phyloP scores from a whole-genome alignment of 306 rosid species.

The Glycine latifolia region DNA sequence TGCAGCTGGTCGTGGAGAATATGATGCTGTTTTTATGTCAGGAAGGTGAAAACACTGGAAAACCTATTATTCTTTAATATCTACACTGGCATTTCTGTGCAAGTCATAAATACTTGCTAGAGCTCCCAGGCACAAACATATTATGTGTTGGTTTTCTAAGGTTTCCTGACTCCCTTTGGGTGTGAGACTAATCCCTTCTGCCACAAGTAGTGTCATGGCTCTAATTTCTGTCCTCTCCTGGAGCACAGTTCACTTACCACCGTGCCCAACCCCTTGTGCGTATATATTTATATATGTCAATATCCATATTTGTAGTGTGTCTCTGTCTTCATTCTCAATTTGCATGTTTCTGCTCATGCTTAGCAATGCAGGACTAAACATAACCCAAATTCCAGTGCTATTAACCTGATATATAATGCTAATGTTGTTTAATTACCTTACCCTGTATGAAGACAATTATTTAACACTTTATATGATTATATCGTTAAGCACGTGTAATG shows the following conservation, averaged over 20 bases:
- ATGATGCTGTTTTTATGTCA: constrained; percentile 93
- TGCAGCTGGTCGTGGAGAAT: constrained; percentile 87
- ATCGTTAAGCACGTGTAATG: not conserved
- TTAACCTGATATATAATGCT: constrained; percentile 12
- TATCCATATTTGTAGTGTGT: not conserved
- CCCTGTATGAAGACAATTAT: not conserved
- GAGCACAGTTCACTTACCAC: constrained; percentile 1
- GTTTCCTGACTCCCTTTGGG: not conserved
- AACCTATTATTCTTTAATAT: constrained; percentile 32
- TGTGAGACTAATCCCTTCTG: constrained; percentile 7
- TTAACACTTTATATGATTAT: not conserved
- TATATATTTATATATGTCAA: not conserved
- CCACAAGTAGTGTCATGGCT: not conserved
- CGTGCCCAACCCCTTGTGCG: not conserved
- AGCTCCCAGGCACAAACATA: not conserved
- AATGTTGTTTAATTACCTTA: not conserved
- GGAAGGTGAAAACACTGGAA: constrained; percentile 71
- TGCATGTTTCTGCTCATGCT: constrained; percentile 7
- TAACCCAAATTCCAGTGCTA: not conserved
- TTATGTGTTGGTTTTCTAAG: not conserved
- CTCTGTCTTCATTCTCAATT: not conserved
- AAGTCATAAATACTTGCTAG: constrained; percentile 26
- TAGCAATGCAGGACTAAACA: not conserved
- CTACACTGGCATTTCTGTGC: constrained; percentile 11
- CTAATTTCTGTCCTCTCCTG: not conserved